Conservation (phyloP, 2,329 filamentous ascomycete genomes). For the Exophiala sp. region DNA sequence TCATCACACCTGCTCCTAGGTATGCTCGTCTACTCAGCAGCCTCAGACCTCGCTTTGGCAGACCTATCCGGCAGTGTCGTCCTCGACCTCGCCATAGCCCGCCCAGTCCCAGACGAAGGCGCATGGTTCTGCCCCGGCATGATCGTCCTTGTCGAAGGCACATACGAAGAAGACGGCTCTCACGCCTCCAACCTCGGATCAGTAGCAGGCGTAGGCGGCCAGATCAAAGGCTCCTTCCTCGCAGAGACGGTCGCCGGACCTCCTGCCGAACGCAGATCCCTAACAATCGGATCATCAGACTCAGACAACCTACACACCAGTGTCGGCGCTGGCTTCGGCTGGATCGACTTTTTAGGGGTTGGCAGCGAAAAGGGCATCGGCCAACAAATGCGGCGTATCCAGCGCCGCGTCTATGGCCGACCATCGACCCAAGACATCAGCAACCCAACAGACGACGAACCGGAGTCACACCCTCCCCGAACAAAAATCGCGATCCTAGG, state of each 20-base stretch:
- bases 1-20: slow-evolving; percentile 83
- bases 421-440: slow-evolving; percentile 32
- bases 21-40: slow-evolving; percentile 73
- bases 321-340: slow-evolving; percentile 80
- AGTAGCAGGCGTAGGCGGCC: slow-evolving; percentile 70
- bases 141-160: slow-evolving; percentile 89
- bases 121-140: slow-evolving; percentile 94
- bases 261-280: slow-evolving; percentile 78
- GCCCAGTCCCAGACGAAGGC: slow-evolving; percentile 76
- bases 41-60: slow-evolving; percentile 72
- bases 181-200: slow-evolving; percentile 67
- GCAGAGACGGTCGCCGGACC: slow-evolving; percentile 89
- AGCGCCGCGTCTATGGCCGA: slow-evolving; percentile 61
- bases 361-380: slow-evolving; percentile 85
- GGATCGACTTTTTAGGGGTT: slow-evolving; percentile 92
- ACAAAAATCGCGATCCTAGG: slow-evolving; percentile 70
- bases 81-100: slow-evolving; percentile 76
- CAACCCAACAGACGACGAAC: slow-evolving; percentile 29
- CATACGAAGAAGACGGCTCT: slow-evolving; percentile 91
- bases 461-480: slow-evolving; percentile 31
- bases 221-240: slow-evolving; percentile 86
- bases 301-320: slow-evolving; percentile 28
- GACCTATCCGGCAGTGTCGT: slow-evolving; percentile 86
- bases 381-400: slow-evolving; percentile 74
- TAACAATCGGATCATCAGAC: slow-evolving; percentile 67